Evolutionary conservation across 2,329 filamentous ascomycete species (phyloP).

Genomic region (Penicillium sumatraense): DNA sequence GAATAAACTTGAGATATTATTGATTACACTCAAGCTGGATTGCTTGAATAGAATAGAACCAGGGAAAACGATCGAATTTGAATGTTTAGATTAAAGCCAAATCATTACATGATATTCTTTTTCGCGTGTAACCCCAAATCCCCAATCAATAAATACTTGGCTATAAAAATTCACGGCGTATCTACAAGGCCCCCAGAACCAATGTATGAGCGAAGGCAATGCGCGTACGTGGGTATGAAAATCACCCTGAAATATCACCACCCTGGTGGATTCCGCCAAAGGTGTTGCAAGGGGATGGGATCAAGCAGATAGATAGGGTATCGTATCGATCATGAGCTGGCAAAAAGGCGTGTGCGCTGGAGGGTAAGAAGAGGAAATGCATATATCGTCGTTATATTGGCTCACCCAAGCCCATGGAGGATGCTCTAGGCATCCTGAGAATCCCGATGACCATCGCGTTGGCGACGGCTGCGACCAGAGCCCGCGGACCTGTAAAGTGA

Average conservation of each 20-base stretch:
- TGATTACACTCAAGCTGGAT: too few relatives aligned
- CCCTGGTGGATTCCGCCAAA: conserved; percentile 16
- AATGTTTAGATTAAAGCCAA: conserved; percentile 16
- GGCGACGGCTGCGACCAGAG: conserved; percentile 40
- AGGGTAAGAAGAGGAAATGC: conserved; percentile 29
- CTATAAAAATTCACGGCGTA: conserved; percentile 6
- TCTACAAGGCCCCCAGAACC: conserved; percentile 8
- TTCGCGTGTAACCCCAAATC: conserved; percentile 13
- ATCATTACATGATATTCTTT: conserved; percentile 25
- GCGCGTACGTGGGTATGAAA: conserved; percentile 13
- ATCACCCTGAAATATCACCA: conserved; percentile 18
- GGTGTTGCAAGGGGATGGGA: conserved; percentile 18
- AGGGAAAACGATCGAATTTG: conserved; percentile 4
- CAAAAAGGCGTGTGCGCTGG: conserved; percentile 26
- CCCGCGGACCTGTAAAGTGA: conserved; percentile 42
- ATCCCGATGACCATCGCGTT: conserved; percentile 26
- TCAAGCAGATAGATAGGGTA: conserved; percentile 31
- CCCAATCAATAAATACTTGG: conserved; percentile 5
- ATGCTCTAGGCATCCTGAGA: conserved; percentile 30
- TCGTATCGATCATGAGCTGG: conserved; percentile 32
- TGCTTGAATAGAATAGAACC: background rate
- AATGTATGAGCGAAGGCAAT: background rate
- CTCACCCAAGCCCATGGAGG: conserved; percentile 20
- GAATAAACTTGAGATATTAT: background rate
- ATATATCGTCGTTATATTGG: conserved; percentile 33